Evolutionary conservation across 2,329 filamentous ascomycete species (phyloP).

Genomic region (Stagonosporopsis vannaccii): DNA sequence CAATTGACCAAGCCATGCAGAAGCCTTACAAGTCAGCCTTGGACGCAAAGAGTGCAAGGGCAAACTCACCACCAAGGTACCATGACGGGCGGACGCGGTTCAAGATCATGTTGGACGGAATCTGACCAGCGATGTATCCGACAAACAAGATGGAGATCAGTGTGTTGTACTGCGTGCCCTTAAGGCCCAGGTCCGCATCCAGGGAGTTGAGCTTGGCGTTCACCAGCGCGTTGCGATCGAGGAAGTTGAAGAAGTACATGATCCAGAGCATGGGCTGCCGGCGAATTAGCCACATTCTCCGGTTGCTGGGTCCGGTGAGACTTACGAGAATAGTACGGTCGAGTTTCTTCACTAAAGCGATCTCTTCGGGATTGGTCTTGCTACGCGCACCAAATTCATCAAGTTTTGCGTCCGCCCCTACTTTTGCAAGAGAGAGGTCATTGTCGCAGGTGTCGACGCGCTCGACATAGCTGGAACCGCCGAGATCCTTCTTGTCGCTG

Average conservation of each 20-base stretch:
- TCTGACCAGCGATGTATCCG: conserved; percentile 46
- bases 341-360: conserved; percentile 43
- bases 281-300: not conserved
- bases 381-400: conserved; percentile 42
- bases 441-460: conserved; percentile 14
- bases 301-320: not conserved
- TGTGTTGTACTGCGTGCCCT: conserved; percentile 26
- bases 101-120: conserved; percentile 56
- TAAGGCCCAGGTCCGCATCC: conserved; percentile 58
- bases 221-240: conserved; percentile 71
- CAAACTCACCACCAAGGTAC: conserved; percentile 15
- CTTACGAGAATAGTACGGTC: conserved; percentile 41
- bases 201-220: conserved; percentile 69
- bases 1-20: conserved; percentile 47
- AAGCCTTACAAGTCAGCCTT: conserved; percentile 21
- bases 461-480: conserved; percentile 7
- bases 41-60: too few species aligned
- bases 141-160: conserved; percentile 56
- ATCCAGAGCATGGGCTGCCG: conserved; percentile 49
- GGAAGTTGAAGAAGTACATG: conserved; percentile 54
- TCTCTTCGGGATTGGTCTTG: conserved; percentile 44
- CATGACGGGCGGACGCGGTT: conserved; percentile 40
- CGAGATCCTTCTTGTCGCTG: conserved; percentile 4
- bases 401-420: conserved; percentile 21
- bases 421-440: conserved; percentile 19